phyloP scores from a whole-genome alignment of 2,329 filamentous ascomycete genomes.

The Talaromyces verruculosus region DNA sequence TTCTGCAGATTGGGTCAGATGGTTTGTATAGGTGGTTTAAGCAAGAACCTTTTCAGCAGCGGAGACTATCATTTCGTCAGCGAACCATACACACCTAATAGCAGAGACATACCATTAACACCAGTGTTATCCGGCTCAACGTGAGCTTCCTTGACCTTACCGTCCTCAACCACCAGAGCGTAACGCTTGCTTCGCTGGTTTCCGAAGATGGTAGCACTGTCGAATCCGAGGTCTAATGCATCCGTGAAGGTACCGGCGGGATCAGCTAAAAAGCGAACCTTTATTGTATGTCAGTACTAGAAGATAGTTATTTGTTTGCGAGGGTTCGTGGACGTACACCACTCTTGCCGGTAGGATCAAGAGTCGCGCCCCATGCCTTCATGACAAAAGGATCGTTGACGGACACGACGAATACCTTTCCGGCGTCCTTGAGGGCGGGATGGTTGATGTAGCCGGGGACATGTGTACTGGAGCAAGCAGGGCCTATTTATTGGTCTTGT shows the following conservation, averaged over 20 bases:
- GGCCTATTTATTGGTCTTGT: slow-evolving; percentile 40
- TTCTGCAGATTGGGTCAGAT: background rate
- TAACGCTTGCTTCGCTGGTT: slow-evolving; percentile 83
- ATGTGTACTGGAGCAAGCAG: slow-evolving; percentile 67
- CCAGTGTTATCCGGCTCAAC: slow-evolving; percentile 90
- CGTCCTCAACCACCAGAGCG: slow-evolving; percentile 76
- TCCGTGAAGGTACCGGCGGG: slow-evolving; percentile 77
- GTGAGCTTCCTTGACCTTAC: slow-evolving; percentile 76
- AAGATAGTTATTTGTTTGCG: background rate
- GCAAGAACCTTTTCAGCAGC: slow-evolving; percentile 52
- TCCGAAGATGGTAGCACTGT: slow-evolving; percentile 76
- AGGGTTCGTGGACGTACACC: slow-evolving; percentile 60
- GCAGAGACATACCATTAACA: slow-evolving; percentile 59
- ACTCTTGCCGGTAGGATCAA: slow-evolving; percentile 73
- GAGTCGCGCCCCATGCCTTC: slow-evolving; percentile 79
- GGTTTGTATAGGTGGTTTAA: slow-evolving; percentile 26
- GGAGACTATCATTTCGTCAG: slow-evolving; percentile 41
- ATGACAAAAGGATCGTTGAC: slow-evolving; percentile 96
- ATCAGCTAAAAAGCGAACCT: slow-evolving; percentile 90
- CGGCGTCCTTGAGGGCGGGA: slow-evolving; percentile 73
- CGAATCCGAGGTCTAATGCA: slow-evolving; percentile 79
- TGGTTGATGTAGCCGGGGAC: slow-evolving; percentile 85
- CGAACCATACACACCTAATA: background rate
- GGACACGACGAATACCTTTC: slow-evolving; percentile 82
- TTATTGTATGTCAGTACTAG: background rate